Evolutionary conservation across 129 eudicot species (phyloP).

Genomic region (Chrysanthemum makinoi): DNA sequence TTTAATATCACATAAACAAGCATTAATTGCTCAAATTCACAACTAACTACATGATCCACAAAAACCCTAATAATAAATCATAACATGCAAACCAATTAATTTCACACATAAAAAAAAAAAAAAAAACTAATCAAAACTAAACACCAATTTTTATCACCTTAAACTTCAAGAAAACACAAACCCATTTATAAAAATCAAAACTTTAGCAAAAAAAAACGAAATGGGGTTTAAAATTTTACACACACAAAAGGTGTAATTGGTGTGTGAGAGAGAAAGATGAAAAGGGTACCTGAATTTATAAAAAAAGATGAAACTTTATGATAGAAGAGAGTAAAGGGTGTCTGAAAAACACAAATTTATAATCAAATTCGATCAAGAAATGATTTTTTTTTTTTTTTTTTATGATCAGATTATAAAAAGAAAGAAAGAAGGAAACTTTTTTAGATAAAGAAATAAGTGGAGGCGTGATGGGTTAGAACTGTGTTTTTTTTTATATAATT

Average conservation of each 20-base stretch:
- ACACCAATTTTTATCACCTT: conserved; percentile 27
- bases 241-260: conserved; percentile 19
- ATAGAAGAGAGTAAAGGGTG: conserved; percentile 25
- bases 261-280: conserved; percentile 21
- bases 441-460: conserved; percentile 27
- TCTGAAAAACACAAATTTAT: conserved; percentile 8
- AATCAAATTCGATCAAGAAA: conserved; percentile 29
- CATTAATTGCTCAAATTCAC: conserved; percentile 33
- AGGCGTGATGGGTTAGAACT: conserved; percentile 29
- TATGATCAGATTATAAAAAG: conserved; percentile 42
- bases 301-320: conserved; percentile 38
- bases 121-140: conserved; percentile 23
- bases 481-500: conserved; percentile 12
- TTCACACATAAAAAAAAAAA: conserved; percentile 17
- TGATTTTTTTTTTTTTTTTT: conserved; percentile 11
- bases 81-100: conserved; percentile 33
- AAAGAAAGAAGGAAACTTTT: conserved; percentile 12
- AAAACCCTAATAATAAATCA: conserved; percentile 23
- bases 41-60: conserved; percentile 29
- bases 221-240: conserved; percentile 27
- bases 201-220: conserved; percentile 26
- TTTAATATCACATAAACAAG: conserved; percentile 19
- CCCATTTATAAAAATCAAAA: conserved; percentile 22
- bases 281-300: conserved; percentile 30
- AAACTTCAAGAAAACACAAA: conserved; percentile 21